Evolutionary conservation across 208 protist species (phyloP), one percentile per base, ranked within the genome.

Genomic region (Leishmania major): DNA sequence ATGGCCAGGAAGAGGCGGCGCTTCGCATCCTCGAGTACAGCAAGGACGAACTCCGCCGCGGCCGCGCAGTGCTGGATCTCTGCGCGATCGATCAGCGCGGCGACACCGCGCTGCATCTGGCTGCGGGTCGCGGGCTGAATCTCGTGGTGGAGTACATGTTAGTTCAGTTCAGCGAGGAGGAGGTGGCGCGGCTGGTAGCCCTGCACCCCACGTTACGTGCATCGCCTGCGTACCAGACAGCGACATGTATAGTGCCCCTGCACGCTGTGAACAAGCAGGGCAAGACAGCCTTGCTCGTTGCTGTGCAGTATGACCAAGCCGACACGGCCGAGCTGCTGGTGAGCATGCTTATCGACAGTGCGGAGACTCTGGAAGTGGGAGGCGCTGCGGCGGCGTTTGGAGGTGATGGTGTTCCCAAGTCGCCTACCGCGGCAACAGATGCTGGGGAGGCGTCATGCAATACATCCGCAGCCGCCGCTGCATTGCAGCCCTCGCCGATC

Each of bases 81-180:
- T 75, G 86, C 13, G 88, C 88, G 15, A 91, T 93, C 78, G 90
- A 95, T 49, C 90, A 90, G 43, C 84, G 90, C 76, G 92, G 89
- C 67, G 80, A 97, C 86, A 94, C 93, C 0, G 85, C 90, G 22
- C 84, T 97, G 31, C 93, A 97, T 73, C 76, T 94, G 15, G 92
- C 92, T 40, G 88, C 90, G 22, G 59, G 79, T 51, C 78, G 81
- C 35, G 93, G 91, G 37, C 86, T 94, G 78, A 77, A 87, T 43
- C 73, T 87, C 10, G 89, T 91, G 37, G 88, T 95, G 72, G 93
- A 97, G 79, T 95, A 97, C 88, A 93, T 97, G 64, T 87, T 95
- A 53, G 77, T 85, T 71, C 91, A 95, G 79, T 97, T 95, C 78
- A 87, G 84, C 64, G 88, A 93, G 28, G 89, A 93, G 72, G 93